These are phyloP conservation scores for Claviceps citrina DNA, from an alignment of 2,329 filamentous ascomycete genomes.

Conservation along the genomic window DNA sequence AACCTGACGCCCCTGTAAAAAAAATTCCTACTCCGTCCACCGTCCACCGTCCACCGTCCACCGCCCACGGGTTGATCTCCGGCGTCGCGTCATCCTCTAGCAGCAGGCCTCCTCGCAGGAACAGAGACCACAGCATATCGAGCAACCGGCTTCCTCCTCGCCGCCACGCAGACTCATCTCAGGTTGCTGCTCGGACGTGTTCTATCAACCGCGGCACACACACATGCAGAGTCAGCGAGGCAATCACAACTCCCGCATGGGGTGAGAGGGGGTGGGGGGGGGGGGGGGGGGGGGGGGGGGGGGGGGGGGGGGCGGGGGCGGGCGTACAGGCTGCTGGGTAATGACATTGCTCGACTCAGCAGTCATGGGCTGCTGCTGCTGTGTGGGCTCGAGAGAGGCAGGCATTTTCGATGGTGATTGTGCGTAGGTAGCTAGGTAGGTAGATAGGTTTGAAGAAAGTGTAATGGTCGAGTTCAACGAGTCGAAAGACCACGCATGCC, in stretches of 20 bases:
- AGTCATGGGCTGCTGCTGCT: conserved; percentile 1
- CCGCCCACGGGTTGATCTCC: too few relatives aligned
- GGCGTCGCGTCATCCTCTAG: background rate
- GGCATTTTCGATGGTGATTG: background rate
- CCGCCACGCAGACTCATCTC: conserved; percentile 1
- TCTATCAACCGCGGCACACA: background rate
- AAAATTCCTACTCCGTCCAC: too few relatives aligned
- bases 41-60: too few relatives aligned
- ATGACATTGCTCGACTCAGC: background rate
- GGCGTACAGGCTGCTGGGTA: conserved; percentile 1
- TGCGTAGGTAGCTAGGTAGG: too few relatives aligned
- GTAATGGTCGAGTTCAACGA: too few relatives aligned
- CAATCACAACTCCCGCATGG: background rate
- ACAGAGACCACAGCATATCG: conserved; percentile 2
- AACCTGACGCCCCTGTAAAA: too few relatives aligned
- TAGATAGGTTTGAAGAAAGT: background rate
- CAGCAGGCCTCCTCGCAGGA: conserved; percentile 1
- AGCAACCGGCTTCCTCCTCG: conserved; percentile 2
- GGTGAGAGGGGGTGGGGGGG: background rate
- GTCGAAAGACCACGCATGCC: too few relatives aligned
- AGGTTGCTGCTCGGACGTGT: conserved; percentile 2
- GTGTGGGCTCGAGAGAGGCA: background rate
- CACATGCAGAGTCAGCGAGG: background rate
- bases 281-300: background rate
- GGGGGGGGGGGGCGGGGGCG: background rate